Conservation (phyloP, 768 basidiomycete genomes). For the Suillus tomentosus region DNA sequence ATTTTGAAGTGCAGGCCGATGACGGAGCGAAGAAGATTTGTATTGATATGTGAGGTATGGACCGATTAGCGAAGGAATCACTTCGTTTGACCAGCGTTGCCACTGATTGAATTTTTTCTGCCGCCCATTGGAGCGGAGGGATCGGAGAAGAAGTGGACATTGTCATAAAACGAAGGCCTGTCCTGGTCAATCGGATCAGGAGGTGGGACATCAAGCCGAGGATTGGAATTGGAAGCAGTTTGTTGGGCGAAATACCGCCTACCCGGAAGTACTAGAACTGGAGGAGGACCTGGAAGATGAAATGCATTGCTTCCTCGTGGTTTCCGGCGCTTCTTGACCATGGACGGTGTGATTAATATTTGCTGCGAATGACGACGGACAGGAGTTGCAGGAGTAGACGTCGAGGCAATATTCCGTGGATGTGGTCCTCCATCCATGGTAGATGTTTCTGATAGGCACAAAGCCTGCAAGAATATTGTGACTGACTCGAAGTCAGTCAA, state of each 20-base stretch:
- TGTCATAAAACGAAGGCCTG: not conserved
- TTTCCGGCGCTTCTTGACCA: not conserved
- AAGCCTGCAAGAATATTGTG: not conserved
- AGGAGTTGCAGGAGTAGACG: not conserved
- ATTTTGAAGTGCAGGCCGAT: not conserved
- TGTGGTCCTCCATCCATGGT: not conserved
- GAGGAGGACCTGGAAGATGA: slow-evolving; percentile 1
- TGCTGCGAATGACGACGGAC: not conserved
- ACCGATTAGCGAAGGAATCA: not conserved
- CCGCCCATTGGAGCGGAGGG: not conserved
- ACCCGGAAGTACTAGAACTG: not conserved
- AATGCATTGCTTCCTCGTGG: not conserved
- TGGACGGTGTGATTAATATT: not conserved
- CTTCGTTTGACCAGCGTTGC: not conserved
- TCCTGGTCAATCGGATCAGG: not conserved
- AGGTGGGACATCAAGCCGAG: not conserved
- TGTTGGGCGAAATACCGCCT: not conserved
- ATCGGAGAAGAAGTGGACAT: not conserved
- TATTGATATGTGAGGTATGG: not conserved
- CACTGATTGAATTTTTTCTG: slow-evolving; percentile 1
- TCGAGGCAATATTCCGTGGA: not conserved
- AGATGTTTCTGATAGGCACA: not conserved
- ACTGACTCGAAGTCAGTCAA: slow-evolving; percentile 1
- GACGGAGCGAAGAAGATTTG: not conserved
- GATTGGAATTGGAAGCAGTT: not conserved